Percentiles rank a stretch among this genome's conserved stretches.
Conservation (phyloP, 257 asterid species). For the Petrea volubilis region DNA sequence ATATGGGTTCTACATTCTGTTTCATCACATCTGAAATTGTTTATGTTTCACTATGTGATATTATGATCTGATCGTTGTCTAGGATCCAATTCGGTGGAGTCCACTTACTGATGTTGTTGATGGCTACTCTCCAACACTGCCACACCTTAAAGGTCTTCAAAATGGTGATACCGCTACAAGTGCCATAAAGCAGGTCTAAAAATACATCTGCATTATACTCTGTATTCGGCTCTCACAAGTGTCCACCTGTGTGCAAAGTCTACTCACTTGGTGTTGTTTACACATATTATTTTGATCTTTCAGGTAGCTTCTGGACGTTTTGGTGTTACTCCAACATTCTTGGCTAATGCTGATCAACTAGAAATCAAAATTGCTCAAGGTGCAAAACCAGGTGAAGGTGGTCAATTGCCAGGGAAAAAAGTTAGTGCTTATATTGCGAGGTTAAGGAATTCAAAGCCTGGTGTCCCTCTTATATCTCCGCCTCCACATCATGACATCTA, state of each 20-base stretch:
- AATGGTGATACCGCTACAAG: slow-evolving; percentile 99
- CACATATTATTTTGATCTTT: slow-evolving; percentile 15
- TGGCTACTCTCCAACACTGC: slow-evolving; percentile 96
- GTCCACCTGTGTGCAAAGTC: background rate
- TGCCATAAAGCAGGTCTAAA: slow-evolving; percentile 92
- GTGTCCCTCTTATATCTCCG: slow-evolving; percentile 98
- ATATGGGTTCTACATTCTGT: background rate
- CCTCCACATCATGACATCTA: slow-evolving; percentile 99
- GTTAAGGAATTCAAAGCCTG: slow-evolving; percentile 97
- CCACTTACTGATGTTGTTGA: slow-evolving; percentile 96
- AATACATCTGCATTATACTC: background rate
- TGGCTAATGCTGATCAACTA: slow-evolving; percentile 94
- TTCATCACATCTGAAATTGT: background rate
- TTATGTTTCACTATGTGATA: slow-evolving; percentile 4
- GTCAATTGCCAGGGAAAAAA: slow-evolving; percentile 99
- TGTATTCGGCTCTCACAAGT: background rate
- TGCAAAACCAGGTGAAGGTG: slow-evolving; percentile 99
- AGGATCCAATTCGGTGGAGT: slow-evolving; percentile 99
- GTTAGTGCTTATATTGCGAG: slow-evolving; percentile 98
- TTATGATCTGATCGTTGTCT: slow-evolving; percentile 27
- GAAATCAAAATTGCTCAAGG: slow-evolving; percentile 99
- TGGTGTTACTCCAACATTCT: slow-evolving; percentile 98
- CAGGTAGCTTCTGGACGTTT: slow-evolving; percentile 99
- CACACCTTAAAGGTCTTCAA: slow-evolving; percentile 99
- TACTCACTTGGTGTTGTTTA: background rate